These are phyloP conservation scores for Fusarium sp. DNA, from an alignment of 2,329 filamentous ascomycete genomes.

Conservation along the genomic window DNA sequence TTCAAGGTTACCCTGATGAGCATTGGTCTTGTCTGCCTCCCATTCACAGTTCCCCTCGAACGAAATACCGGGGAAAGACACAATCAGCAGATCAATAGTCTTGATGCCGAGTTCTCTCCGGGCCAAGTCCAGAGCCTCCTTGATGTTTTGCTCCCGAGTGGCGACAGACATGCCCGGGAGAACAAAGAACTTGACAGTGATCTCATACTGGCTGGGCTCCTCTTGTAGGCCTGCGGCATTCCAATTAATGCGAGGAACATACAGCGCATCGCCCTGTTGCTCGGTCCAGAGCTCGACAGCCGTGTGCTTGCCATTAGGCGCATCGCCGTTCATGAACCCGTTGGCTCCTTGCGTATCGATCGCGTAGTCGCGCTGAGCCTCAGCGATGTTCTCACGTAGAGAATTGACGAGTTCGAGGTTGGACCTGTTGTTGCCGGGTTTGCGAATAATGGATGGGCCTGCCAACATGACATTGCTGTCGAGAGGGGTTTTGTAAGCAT, in stretches of 20 bases:
- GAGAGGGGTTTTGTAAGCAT: conserved; percentile 45
- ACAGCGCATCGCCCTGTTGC: conserved; percentile 71
- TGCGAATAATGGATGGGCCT: conserved; percentile 86
- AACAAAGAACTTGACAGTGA: conserved; percentile 96
- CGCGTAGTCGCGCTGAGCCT: conserved; percentile 75
- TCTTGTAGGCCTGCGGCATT: conserved; percentile 79
- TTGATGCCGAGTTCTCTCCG: conserved; percentile 81
- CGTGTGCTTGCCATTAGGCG: conserved; percentile 40
- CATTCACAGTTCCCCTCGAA: conserved; percentile 95
- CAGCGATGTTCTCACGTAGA: conserved; percentile 84
- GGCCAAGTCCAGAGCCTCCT: conserved; percentile 84
- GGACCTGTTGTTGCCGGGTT: conserved; percentile 79
- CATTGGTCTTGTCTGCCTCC: conserved; percentile 74
- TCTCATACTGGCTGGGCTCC: conserved; percentile 87
- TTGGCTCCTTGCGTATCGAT: conserved; percentile 49
- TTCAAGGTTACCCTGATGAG: conserved; percentile 73
- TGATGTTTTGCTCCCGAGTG: conserved; percentile 76
- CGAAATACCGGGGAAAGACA: conserved; percentile 91
- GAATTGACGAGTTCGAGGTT: conserved; percentile 94
- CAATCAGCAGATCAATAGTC: conserved; percentile 87
- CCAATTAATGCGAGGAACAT: conserved; percentile 84
- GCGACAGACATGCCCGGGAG: conserved; percentile 77
- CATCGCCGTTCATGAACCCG: conserved; percentile 52
- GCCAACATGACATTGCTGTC: conserved; percentile 84
- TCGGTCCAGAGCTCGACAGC: conserved; percentile 75